Base-by-base conservation (phyloP, 768 basidiomycete species). In the Phlegmacium glaucopus region DNA sequence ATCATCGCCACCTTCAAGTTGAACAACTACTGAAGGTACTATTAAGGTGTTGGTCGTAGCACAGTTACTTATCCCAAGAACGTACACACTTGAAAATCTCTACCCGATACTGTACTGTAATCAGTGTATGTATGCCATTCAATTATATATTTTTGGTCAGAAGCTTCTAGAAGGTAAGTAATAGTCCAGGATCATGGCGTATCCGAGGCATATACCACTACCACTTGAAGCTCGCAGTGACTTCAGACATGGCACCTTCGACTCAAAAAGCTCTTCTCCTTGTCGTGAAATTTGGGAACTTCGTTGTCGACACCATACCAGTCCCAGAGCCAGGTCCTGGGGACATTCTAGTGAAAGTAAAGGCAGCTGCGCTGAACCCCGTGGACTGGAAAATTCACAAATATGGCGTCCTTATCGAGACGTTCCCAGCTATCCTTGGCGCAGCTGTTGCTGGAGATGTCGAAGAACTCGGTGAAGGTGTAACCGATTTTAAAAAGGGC, bases 301-400 rank as follows among this genome's bases (percentile, higher is more conserved):
- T 63, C 18, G 48, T 51, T 9, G 39, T 62, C 3, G 48, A 39
- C 1, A 47, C 51, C n/a, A 34, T 43, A 12, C 36, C 48, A 11
- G 45, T 59, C 4, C 47, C 52, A 15, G 46, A 61, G 46, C 74
- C 75, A 0, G 65, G 67, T 1, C 56, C 58, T 3, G 68, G 67
- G 7, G 64, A 79, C 47, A 41, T 78, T 11, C 62, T 79, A 44
- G 62, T 78, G 47, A 68, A 71, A 49, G 45, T 75, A 40, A 54
- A 67, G 30, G 53, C 72, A 0, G 56, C 61, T 4, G 72, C 65
- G 2, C 65, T 80, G 9, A 78, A 80, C 54, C 79, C 78, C 8
- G 50, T 72, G 32, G 80, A 82, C 49, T 77, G 76, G 61, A 78
- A 77, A 55, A 66, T 78, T 25, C 75, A 75, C 46, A 69, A 61